Conservation (phyloP, 2,329 filamentous ascomycete genomes). For the Setomelanomma holmii region DNA sequence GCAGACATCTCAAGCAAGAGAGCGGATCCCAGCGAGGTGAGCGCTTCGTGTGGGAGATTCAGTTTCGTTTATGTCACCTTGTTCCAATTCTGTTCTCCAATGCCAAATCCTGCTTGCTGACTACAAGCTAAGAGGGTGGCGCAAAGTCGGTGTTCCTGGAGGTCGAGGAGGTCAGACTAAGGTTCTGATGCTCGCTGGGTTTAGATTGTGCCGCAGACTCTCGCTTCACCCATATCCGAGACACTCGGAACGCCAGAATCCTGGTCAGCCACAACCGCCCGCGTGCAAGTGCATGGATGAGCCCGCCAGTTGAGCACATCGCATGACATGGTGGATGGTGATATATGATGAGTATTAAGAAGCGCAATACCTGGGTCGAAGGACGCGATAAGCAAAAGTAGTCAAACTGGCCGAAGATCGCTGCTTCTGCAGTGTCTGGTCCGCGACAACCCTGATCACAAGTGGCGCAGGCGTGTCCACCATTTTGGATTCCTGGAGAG, state of each 20-base stretch:
- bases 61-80: constrained; percentile 36
- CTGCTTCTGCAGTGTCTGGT: too few species aligned
- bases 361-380: constrained; percentile 3
- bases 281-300: constrained; percentile 11
- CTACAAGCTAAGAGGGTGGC: constrained; percentile 14
- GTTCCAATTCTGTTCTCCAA: constrained; percentile 16
- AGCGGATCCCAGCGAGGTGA: neutral
- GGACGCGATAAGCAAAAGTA: neutral
- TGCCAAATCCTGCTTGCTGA: constrained; percentile 20
- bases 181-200: constrained; percentile 40
- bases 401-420: neutral
- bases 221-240: constrained; percentile 36
- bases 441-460: neutral
- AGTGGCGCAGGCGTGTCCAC: constrained; percentile 1
- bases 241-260: constrained; percentile 31
- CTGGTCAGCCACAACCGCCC: constrained; percentile 21
- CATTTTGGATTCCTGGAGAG: too few species aligned
- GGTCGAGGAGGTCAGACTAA: constrained; percentile 29
- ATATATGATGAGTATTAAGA: constrained; percentile 1
- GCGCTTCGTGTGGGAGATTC: constrained; percentile 26
- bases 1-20: neutral
- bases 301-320: constrained; percentile 5
- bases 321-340: constrained; percentile 19
- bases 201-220: constrained; percentile 37
- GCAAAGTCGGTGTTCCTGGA: constrained; percentile 26